Base-by-base conservation (phyloP, 2,329 filamentous ascomycete species). In the Epichloe bromicola region DNA sequence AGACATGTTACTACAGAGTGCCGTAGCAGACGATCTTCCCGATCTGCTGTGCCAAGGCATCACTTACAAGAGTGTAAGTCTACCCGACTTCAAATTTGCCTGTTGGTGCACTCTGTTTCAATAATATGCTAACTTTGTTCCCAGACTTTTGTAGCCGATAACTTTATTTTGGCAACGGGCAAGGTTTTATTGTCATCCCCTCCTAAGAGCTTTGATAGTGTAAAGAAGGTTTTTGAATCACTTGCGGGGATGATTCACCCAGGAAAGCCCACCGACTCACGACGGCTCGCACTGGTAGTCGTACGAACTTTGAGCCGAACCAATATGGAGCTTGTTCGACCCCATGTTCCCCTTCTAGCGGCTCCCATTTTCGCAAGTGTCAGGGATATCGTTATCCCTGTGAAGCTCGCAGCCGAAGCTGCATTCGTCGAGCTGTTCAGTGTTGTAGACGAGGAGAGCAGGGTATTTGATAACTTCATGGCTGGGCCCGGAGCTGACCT, bases 391-490 rank as follows among this genome's bases (percentile, higher is more conserved):
- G 83, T 97, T 5, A 97, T 98, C 55, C 94, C 94, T 1, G 85
- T 98, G 63, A 98, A 98, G 69, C 76, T 98, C 30, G 85, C 91
- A 0, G 91, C 93, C 2, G 93, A 98, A 70, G 91, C 90, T 12
- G 89, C 91, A 0, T 97, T 98, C 68, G 78, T 98, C 51, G 81
- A 88, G 47, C 75, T 97, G 4, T 97, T 98, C 71, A 82, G 80
- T 42, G 90, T 97, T 1, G 88, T 90, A 1, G 88, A 95, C 43
- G 85, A 90, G 56, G 93, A 96, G 63, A 77, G 75, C 53, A 83
- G 80, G 55, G 81, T 96, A 19, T 97, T 96, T 65, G 90, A 96
- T 60, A 90, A 90, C 69, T 97, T 89, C 68, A 83, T 96, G 72
- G 74, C 79, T 10, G 81, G 82, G 0, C 74, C 83, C 1, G 80